These are phyloP conservation scores for Tuber brumale DNA, from an alignment of 495 filamentous ascomycete genomes.

Conservation along the genomic window DNA sequence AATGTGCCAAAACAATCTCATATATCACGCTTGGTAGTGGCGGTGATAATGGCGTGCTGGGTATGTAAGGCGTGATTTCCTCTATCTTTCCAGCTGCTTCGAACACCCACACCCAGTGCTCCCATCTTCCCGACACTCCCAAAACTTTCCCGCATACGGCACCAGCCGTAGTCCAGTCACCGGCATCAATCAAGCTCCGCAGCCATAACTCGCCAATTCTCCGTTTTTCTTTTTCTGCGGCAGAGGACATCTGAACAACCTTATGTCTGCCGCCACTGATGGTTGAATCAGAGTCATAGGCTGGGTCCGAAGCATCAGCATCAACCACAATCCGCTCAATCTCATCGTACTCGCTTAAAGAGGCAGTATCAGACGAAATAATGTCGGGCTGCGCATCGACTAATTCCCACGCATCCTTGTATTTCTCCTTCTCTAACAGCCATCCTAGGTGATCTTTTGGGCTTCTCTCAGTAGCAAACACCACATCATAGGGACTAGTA, in stretches of 20 bases:
- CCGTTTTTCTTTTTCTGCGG: slow-evolving; percentile 81
- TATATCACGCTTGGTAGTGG: slow-evolving; percentile 77
- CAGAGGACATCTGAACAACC: slow-evolving; percentile 48
- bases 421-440: slow-evolving; percentile 70
- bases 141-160: slow-evolving; percentile 73
- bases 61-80: slow-evolving; percentile 80
- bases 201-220: slow-evolving; percentile 90
- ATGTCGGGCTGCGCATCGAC: slow-evolving; percentile 78
- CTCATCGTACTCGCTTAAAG: slow-evolving; percentile 37
- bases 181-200: slow-evolving; percentile 65
- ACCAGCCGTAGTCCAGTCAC: slow-evolving; percentile 71
- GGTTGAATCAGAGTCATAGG: slow-evolving; percentile 55
- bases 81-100: slow-evolving; percentile 75
- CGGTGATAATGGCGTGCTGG: slow-evolving; percentile 63
- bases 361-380: slow-evolving; percentile 39
- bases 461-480: slow-evolving; percentile 78
- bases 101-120: slow-evolving; percentile 89
- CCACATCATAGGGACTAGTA: slow-evolving; percentile 90
- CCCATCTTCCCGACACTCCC: slow-evolving; percentile 72
- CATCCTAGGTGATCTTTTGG: slow-evolving; percentile 75
- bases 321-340: slow-evolving; percentile 33
- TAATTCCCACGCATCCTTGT: slow-evolving; percentile 80
- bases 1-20: slow-evolving; percentile 77
- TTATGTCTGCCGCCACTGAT: slow-evolving; percentile 39
- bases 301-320: slow-evolving; percentile 53